These are phyloP conservation scores for Phoma sp. DNA, from an alignment of 2,329 filamentous ascomycete genomes.

Conservation along the genomic window DNA sequence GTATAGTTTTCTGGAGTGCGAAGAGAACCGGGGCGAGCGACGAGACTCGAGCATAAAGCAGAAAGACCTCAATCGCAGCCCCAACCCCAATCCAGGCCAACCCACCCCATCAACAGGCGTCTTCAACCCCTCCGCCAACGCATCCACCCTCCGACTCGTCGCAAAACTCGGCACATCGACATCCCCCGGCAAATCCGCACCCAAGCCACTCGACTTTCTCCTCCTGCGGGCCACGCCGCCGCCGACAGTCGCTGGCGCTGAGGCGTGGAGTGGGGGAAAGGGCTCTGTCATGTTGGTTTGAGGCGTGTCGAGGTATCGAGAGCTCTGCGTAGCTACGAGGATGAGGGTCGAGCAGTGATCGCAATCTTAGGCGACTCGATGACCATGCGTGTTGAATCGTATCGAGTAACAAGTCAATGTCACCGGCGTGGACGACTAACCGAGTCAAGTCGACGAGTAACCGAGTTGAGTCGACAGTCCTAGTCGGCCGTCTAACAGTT, in stretches of 20 bases:
- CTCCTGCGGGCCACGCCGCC: constrained; percentile 39
- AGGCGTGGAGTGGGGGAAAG: constrained; percentile 41
- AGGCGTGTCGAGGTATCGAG: no score
- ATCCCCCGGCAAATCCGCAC: constrained; percentile 61
- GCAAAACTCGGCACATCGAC: constrained; percentile 60
- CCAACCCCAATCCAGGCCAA: no score
- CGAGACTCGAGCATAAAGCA: background rate
- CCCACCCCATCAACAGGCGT: constrained; percentile 30
- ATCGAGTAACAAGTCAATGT: no score
- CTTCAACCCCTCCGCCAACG: constrained; percentile 1
- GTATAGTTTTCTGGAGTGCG: background rate
- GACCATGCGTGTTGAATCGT: no score
- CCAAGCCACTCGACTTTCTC: constrained; percentile 58
- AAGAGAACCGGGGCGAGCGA: background rate
- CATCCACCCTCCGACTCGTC: constrained; percentile 45
- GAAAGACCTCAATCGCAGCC: no score
- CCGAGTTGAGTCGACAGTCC: no score
- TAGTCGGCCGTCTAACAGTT: no score
- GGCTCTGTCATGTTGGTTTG: constrained; percentile 45
- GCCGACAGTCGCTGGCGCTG: constrained; percentile 17
- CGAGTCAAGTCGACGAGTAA: no score
- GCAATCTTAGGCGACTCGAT: no score
- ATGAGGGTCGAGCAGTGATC: no score
- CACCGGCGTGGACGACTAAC: no score
- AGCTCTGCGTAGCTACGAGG: no score